Evolutionary conservation across 1,284 basidiomycete species (phyloP).

Genomic region (Bjerkandera adusta): DNA sequence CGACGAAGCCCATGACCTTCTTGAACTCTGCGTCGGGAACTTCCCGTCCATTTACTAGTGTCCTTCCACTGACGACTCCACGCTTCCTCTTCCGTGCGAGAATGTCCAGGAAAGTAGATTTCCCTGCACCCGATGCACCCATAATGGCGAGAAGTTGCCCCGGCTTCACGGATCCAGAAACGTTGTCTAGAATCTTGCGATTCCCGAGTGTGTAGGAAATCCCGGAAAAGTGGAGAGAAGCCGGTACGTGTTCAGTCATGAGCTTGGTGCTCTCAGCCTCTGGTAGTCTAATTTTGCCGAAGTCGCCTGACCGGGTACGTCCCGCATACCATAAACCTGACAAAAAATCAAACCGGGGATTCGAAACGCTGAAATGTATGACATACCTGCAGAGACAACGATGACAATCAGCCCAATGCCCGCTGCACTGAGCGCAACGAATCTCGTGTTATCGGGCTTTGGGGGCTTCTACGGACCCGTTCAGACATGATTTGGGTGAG

Average conservation of each 20-base stretch:
- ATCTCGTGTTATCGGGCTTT: conserved; percentile 76
- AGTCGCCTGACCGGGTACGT: conserved; percentile 65
- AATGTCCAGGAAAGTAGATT: conserved; percentile 95
- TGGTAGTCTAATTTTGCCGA: conserved; percentile 78
- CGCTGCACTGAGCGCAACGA: conserved; percentile 84
- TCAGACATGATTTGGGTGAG: neutral
- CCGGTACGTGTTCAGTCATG: conserved; percentile 93
- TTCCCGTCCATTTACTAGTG: conserved; percentile 84
- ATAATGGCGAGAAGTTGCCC: conserved; percentile 94
- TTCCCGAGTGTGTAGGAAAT: conserved; percentile 78
- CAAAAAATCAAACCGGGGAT: conserved; percentile 2
- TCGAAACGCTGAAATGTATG: neutral
- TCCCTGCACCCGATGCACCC: conserved; percentile 96
- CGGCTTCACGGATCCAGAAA: conserved; percentile 82
- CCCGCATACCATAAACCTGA: conserved; percentile 89
- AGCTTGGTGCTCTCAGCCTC: conserved; percentile 81
- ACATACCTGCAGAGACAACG: conserved; percentile 49
- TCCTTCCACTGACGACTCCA: conserved; percentile 73
- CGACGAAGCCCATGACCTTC: conserved; percentile 90
- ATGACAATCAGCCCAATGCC: conserved; percentile 73
- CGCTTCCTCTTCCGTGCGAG: conserved; percentile 88
- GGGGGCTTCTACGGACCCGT: conserved; percentile 56
- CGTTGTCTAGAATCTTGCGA: conserved; percentile 72
- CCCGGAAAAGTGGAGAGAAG: conserved; percentile 85
- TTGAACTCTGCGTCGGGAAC: conserved; percentile 79